phyloP scores from a whole-genome alignment of 169 alveolate genomes.

The Plasmodium chabaudi region DNA sequence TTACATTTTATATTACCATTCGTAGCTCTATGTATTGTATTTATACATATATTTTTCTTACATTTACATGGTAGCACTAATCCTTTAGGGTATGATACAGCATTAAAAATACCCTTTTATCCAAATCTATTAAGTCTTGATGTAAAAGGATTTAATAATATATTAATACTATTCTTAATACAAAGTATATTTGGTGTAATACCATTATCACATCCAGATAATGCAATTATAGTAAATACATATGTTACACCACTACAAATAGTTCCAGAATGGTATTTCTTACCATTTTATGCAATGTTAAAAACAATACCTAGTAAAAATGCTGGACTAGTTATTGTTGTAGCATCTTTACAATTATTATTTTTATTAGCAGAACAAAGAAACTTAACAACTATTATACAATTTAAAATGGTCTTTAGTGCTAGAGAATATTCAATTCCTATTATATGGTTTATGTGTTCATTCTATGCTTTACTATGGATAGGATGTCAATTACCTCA shows the following conservation, averaged over 20 bases:
- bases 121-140: conserved; percentile 69
- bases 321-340: conserved; percentile 37
- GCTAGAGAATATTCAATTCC: conserved; percentile 19
- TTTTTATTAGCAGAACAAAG: conserved; percentile 18
- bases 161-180: conserved; percentile 33
- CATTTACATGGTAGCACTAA: conserved; percentile 72
- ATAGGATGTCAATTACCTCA: conserved; percentile 22
- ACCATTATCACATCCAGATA: conserved; percentile 75
- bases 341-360: conserved; percentile 71
- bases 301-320: conserved; percentile 68
- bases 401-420: conserved; percentile 4
- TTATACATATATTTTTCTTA: conserved; percentile 73
- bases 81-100: conserved; percentile 72
- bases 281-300: conserved; percentile 73
- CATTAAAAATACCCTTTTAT: conserved; percentile 34
- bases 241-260: conserved; percentile 70
- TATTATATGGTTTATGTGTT: conserved; percentile 13
- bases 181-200: conserved; percentile 58
- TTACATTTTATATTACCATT: conserved; percentile 76
- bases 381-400: conserved; percentile 18
- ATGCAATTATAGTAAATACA: conserved; percentile 40
- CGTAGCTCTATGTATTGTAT: conserved; percentile 54
- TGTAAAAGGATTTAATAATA: conserved; percentile 39
- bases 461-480: conserved; percentile 20
- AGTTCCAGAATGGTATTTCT: conserved; percentile 79